A percentile compares a stretch with the other conserved stretches of the same genome.
Evolutionary conservation across 306 rosid genomes (phyloP).

Genomic region (Acacia acuminata): DNA sequence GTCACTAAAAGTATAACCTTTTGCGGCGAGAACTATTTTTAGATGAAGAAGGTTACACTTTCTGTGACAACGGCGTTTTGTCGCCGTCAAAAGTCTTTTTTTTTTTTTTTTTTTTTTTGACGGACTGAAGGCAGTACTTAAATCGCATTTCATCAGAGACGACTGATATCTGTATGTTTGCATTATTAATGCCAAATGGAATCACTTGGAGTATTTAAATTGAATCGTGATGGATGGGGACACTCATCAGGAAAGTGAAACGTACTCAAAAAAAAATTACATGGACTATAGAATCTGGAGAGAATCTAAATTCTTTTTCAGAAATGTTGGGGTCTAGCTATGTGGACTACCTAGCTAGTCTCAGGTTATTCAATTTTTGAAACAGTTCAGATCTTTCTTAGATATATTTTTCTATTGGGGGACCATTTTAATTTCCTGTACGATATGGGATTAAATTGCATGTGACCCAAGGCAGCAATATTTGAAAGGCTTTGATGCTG

Average conservation of each 20-base stretch:
- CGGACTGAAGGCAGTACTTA: too few species aligned
- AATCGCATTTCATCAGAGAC: too few species aligned
- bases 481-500: neutral
- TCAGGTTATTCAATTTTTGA: constrained; percentile 20
- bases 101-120: too few species aligned
- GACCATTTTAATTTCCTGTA: constrained; percentile 40
- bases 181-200: neutral
- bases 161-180: neutral
- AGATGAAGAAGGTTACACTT: too few species aligned
- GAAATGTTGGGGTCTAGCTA: neutral
- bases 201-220: neutral
- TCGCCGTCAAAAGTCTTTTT: too few species aligned
- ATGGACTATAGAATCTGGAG: neutral
- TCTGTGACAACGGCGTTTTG: too few species aligned
- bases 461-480: constrained; percentile 7
- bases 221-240: neutral
- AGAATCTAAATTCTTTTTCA: neutral
- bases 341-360: constrained; percentile 5
- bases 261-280: neutral
- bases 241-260: neutral
- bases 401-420: neutral
- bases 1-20: too few species aligned
- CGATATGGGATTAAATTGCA: constrained; percentile 31
- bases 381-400: neutral
- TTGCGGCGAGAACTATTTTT: too few species aligned